Evolutionary conservation across 164 flowering plant species (phyloP), one percentile per base, ranked within the genome.

Genomic region (Vitis rotundifolia): DNA sequence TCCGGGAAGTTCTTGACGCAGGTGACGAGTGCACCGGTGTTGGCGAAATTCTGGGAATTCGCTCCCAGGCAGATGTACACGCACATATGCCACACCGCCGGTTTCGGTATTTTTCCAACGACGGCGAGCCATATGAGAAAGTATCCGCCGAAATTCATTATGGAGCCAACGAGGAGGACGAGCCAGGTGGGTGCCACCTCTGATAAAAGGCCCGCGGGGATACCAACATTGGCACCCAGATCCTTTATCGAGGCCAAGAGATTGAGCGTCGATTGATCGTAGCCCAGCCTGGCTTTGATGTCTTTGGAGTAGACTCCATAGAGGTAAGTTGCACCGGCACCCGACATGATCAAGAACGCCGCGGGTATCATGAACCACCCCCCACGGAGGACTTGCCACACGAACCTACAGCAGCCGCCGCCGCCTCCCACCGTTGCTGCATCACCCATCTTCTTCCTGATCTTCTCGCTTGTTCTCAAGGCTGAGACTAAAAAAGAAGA

Each of bases 71-170:
- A 77, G 14, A 83, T 83, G 69, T 83, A 83, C 26, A 78, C 18
- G 28, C 86, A 80, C 83, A 83, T 80, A 1, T 76, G 82, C 86
- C 86, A 83, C 0, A 83, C 80, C 10, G 51, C 49, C 1, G 85
- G 85, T 5, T 6, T 73, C 10, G 81, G 11, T 31, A 77, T 73
- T 51, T 28, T 71, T 7, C 50, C 29, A 47, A 77, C 70, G 28
- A 82, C 83, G 63, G 81, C 76, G 1, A 77, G 72, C 82, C 83
- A 80, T 1, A 83, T 72, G 80, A 83, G 71, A 78, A 80, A 76
- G 72, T 82, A 82, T 44, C 86, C 83, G 47, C 57, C 64, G 60
- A 82, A 77, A 72, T 82, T 82, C 52, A 77, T 59, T 13, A 49
- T 71, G 1, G 81, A 67, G 8, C 85, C 85, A 5, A 82, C 61